phyloP scores from a whole-genome alignment of 148 eudicot genomes.

The Chenopodium quinoa region DNA sequence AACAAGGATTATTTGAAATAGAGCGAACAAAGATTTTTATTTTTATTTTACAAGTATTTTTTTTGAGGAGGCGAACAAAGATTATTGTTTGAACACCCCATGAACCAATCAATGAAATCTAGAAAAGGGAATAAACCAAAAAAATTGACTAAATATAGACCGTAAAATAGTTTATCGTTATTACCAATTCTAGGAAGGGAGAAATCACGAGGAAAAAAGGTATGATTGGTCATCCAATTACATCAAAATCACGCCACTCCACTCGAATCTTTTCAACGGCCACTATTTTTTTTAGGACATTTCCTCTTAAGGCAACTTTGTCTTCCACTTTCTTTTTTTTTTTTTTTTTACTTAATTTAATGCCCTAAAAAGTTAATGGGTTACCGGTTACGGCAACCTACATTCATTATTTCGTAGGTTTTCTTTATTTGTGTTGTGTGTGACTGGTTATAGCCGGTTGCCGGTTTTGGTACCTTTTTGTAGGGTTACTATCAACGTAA shows the following conservation, averaged over 20 bases:
- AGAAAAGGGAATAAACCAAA: too few relatives aligned
- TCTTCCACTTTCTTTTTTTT: not conserved
- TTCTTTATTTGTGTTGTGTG: too few relatives aligned
- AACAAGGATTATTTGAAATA: too few relatives aligned
- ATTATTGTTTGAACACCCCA: too few relatives aligned
- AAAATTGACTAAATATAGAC: too few relatives aligned
- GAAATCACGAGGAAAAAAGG: not conserved
- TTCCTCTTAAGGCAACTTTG: constrained; percentile 22
- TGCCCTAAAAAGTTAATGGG: not conserved
- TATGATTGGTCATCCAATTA: constrained; percentile 9
- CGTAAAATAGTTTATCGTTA: too few relatives aligned
- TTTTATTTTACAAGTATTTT: too few relatives aligned
- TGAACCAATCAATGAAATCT: too few relatives aligned
- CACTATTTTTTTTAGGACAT: constrained; percentile 8
- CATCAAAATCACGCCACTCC: not conserved
- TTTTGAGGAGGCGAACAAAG: too few relatives aligned
- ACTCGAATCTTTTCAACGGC: constrained; percentile 12
- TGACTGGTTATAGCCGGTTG: constrained; percentile 11
- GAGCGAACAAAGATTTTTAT: too few relatives aligned
- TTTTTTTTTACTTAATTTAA: not conserved
- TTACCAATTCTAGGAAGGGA: too few relatives aligned
- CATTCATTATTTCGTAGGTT: not conserved
- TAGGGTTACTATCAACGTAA: constrained; percentile 11
- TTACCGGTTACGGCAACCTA: constrained; percentile 17
- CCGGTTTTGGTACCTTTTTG: not conserved